These are phyloP conservation scores for Stagonosporopsis vannaccii DNA, from an alignment of 2,329 filamentous ascomycete genomes.

Conservation along the genomic window DNA sequence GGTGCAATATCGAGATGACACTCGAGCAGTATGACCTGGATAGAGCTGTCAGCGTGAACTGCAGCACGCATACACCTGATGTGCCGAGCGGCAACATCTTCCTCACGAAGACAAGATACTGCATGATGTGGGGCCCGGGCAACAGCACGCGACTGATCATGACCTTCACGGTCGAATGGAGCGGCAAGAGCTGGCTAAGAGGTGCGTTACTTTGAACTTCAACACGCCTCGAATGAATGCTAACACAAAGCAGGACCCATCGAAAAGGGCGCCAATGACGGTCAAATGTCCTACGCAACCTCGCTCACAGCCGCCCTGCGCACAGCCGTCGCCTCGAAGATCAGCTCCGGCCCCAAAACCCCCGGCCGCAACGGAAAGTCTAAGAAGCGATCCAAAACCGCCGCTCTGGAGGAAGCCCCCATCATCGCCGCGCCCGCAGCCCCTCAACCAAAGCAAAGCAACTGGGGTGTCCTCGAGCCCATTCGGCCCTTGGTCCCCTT, in stretches of 20 bases:
- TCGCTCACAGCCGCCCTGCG: constrained; percentile 79
- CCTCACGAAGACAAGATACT: constrained; percentile 90
- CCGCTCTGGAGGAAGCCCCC: constrained; percentile 55
- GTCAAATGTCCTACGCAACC: constrained; percentile 82
- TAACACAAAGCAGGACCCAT: constrained; percentile 73
- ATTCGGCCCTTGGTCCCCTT: constrained; percentile 75
- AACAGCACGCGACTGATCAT: constrained; percentile 86
- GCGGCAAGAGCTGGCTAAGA: constrained; percentile 97
- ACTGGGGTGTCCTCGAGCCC: constrained; percentile 85
- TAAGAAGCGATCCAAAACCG: constrained; percentile 67
- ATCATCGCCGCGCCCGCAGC: constrained; percentile 44
- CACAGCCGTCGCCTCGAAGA: constrained; percentile 71
- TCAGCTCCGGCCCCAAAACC: constrained; percentile 56
- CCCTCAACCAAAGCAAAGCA: constrained; percentile 41
- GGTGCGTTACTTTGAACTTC: constrained; percentile 63
- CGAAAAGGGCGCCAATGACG: constrained; percentile 92
- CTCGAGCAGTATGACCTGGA: constrained; percentile 88
- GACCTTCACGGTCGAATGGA: constrained; percentile 94
- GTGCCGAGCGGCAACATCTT: constrained; percentile 95
- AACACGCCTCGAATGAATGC: not conserved
- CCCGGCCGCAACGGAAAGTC: constrained; percentile 55
- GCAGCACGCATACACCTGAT: constrained; percentile 88
- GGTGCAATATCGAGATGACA: constrained; percentile 86
- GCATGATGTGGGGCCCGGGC: constrained; percentile 87
- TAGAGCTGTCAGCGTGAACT: constrained; percentile 81